Base-by-base conservation (phyloP, 805 yeast species). In the Starmerella bombicola region DNA sequence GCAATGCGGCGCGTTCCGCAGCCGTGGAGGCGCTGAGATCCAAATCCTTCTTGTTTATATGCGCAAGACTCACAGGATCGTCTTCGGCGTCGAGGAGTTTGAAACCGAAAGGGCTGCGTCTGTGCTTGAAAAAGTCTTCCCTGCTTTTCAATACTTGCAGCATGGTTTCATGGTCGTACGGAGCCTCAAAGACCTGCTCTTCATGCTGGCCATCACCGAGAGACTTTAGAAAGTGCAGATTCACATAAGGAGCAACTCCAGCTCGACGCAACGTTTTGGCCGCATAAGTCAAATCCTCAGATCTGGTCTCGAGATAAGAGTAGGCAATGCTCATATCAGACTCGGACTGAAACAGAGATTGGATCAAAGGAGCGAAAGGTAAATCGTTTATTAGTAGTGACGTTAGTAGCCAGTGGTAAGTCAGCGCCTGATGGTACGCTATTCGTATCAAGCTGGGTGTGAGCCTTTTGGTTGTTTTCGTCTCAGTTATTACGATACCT, bases 341-440 rank as follows among this genome's bases (percentile, higher is more conserved):
- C 13, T 24, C 28, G 9, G 12, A 9, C 13, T 24, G 28, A 24
- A 24, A 24, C 28, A 24, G 13, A 24, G 28, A 24, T 13, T 10
- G 13, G 13, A 24, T 13, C 9, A 24, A 24, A 10, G 28, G 28
- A 24, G 13, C 13, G 13, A 24, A 10, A 24, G 9, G 28, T 9
- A 10, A 9, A 10, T 13, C 13, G 28, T 24, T 24, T 24, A 10
- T 24, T 24, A 24, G 9, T 10, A 24, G 28, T 10, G 28, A 24
- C 12, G 28, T 10, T 24, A 24, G 28, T 24, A 24, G 28, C 28
- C 40, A 28, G 28, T 52, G 54, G 39, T 59, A 59, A 6, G 50
- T 32, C 28, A 55, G 42, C n/a, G 57, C 39, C 43, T 59, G 64
- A 37, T 59, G 64, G 33, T 51, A 56, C 3, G 64, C 64, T 4